Conservation (phyloP, 371 early-diverging fungal species). For the Massospora cicadina region DNA sequence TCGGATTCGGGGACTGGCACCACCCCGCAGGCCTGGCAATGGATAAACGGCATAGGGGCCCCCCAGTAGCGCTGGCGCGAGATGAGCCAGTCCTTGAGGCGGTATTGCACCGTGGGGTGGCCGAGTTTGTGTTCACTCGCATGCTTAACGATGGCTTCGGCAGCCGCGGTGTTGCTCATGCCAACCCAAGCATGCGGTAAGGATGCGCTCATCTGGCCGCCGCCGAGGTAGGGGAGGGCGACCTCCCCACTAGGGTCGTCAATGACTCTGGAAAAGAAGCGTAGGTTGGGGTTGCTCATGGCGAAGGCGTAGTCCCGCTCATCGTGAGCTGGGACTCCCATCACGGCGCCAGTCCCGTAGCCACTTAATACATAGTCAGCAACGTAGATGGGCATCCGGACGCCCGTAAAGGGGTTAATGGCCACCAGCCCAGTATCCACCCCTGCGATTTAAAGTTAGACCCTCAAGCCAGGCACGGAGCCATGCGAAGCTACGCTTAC, state of each 20-base stretch:
- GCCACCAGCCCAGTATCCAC: slow-evolving; percentile 48
- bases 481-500: too few species aligned
- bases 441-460: slow-evolving; percentile 18
- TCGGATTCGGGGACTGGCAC: slow-evolving; percentile 74
- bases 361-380: slow-evolving; percentile 59
- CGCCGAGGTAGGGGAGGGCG: slow-evolving; percentile 8
- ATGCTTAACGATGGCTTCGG: not conserved
- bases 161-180: not conserved
- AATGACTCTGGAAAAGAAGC: slow-evolving; percentile 22
- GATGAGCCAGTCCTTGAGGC: slow-evolving; percentile 92
- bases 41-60: slow-evolving; percentile 94
- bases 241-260: slow-evolving; percentile 21
- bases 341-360: slow-evolving; percentile 73
- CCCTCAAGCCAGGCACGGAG: too few species aligned
- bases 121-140: not conserved
- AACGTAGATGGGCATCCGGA: slow-evolving; percentile 49
- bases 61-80: slow-evolving; percentile 99
- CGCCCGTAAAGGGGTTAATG: slow-evolving; percentile 38
- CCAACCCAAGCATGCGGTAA: too few species aligned
- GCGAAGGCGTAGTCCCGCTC: slow-evolving; percentile 54
- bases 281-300: slow-evolving; percentile 21
- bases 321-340: slow-evolving; percentile 78
- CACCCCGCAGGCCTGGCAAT: slow-evolving; percentile 62
- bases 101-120: slow-evolving; percentile 25
- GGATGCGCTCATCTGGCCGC: too few species aligned